Conservation (phyloP, 1,284 basidiomycete species). For the Microbotryum lychnidis-dioicae region DNA sequence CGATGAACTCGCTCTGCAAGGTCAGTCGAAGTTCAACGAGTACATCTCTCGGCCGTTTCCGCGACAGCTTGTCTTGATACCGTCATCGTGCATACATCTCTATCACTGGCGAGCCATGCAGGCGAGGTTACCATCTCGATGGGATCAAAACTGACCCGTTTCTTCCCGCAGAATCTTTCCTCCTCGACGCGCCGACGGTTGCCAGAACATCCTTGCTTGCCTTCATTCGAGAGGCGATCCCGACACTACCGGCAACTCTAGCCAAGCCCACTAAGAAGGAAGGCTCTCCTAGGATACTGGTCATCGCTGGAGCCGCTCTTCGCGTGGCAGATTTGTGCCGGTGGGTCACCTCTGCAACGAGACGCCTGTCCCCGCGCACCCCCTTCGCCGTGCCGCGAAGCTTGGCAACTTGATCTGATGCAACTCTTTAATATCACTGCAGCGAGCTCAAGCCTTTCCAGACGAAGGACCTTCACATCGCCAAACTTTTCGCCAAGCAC, state of each 20-base stretch:
- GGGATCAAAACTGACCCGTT: too few relatives aligned
- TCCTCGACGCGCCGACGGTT: constrained; percentile 65
- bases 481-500: constrained; percentile 72
- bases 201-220: constrained; percentile 54
- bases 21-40: too few relatives aligned
- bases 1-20: too few relatives aligned
- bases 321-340: constrained; percentile 68
- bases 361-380: neutral
- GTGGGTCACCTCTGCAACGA: constrained; percentile 4
- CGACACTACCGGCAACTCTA: constrained; percentile 58
- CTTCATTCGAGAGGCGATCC: constrained; percentile 64
- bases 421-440: constrained; percentile 35
- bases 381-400: constrained; percentile 35
- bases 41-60: too few relatives aligned
- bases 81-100: too few relatives aligned
- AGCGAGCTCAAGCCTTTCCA: constrained; percentile 50
- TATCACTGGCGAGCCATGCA: too few relatives aligned
- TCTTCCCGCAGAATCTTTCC: constrained; percentile 54
- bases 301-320: constrained; percentile 65
- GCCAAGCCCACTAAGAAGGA: constrained; percentile 60
- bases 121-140: too few relatives aligned
- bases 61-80: too few relatives aligned
- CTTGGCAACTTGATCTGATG: too few relatives aligned
- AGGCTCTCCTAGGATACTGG: constrained; percentile 68
- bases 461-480: constrained; percentile 66